These are phyloP conservation scores for Fomitopsis palustris DNA, from an alignment of 1,284 basidiomycete species.

Conservation along the genomic window DNA sequence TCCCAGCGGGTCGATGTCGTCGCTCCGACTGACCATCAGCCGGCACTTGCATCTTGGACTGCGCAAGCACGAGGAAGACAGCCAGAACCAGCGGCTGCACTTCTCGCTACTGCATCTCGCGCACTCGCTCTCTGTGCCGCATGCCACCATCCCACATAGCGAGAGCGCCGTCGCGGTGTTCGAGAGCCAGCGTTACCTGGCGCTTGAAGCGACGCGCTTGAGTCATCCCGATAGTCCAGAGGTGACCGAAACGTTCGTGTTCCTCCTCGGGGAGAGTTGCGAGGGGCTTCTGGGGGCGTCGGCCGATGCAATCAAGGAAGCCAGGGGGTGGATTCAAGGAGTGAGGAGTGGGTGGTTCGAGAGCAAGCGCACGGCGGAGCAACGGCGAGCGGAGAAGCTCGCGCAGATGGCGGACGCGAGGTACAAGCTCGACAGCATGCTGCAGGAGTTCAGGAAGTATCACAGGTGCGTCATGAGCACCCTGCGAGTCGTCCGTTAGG, in stretches of 20 bases:
- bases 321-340: slow-evolving; percentile 51
- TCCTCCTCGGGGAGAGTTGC: slow-evolving; percentile 55
- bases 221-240: slow-evolving; percentile 50
- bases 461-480: slow-evolving; percentile 47
- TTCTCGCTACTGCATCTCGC: slow-evolving; percentile 27
- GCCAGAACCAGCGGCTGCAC: slow-evolving; percentile 22
- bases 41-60: slow-evolving; percentile 18
- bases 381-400: slow-evolving; percentile 33
- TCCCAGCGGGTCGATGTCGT: slow-evolving; percentile 4
- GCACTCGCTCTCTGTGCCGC: slow-evolving; percentile 19
- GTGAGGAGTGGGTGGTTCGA: slow-evolving; percentile 40
- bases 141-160: slow-evolving; percentile 35
- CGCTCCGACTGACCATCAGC: slow-evolving; percentile 19
- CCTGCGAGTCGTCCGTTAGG: slow-evolving; percentile 9
- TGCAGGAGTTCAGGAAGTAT: slow-evolving; percentile 48
- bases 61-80: slow-evolving; percentile 16
- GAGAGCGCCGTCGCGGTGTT: slow-evolving; percentile 79
- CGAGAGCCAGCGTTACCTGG: slow-evolving; percentile 75
- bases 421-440: slow-evolving; percentile 33
- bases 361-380: slow-evolving; percentile 29
- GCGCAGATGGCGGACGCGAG: slow-evolving; percentile 34
- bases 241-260: slow-evolving; percentile 47
- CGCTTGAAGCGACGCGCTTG: slow-evolving; percentile 62
- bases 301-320: slow-evolving; percentile 40
- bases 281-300: slow-evolving; percentile 53